Evolutionary conservation across 1,139 yeast genomes (phyloP).

Genomic region (Candida tropicalis): DNA sequence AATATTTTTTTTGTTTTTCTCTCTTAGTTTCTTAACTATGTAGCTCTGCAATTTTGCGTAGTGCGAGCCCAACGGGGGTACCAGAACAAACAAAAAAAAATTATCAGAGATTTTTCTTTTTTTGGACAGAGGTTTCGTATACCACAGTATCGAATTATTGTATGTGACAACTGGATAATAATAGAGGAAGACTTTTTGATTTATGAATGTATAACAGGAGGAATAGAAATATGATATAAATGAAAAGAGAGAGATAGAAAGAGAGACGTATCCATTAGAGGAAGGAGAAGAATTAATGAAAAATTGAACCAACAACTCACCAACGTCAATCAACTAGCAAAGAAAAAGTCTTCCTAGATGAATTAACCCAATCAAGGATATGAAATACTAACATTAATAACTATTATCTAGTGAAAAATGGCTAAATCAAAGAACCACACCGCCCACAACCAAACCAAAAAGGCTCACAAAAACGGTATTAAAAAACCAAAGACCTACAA

Average conservation of each 20-base stretch:
- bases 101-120: slow-evolving; percentile 1
- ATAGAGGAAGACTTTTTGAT: background rate
- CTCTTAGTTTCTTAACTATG: background rate
- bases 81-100: slow-evolving; percentile 2
- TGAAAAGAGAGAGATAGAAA: background rate
- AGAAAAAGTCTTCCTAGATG: background rate
- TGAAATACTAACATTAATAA: slow-evolving; percentile 30
- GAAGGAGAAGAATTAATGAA: background rate
- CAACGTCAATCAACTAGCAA: no score
- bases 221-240: no score
- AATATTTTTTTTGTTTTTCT: background rate
- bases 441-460: slow-evolving; percentile 98
- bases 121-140: background rate
- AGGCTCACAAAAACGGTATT: slow-evolving; percentile 99
- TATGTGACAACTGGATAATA: slow-evolving; percentile 5
- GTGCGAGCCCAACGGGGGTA: background rate
- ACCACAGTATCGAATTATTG: slow-evolving; percentile 8
- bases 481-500: slow-evolving; percentile 98
- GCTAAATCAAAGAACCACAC: slow-evolving; percentile 99
- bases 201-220: background rate
- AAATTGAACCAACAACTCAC: background rate
- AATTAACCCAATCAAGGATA: background rate
- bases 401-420: slow-evolving; percentile 51
- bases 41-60: no score
- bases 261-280: background rate